Conservation (phyloP, 306 rosid species). For the Alnus rubra region DNA sequence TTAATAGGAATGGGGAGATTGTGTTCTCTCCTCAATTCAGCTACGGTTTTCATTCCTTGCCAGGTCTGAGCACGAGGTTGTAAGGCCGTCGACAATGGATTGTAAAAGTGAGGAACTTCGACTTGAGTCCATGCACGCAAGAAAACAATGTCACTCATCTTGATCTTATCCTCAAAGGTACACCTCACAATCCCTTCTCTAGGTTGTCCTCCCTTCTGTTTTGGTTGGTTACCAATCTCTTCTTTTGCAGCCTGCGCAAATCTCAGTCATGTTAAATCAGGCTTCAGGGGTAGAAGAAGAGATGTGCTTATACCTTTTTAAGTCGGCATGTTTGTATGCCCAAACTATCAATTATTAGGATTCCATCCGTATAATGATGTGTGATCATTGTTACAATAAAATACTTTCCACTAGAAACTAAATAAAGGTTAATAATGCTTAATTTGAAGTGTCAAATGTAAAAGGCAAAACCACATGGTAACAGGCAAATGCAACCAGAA, state of each 20-base stretch:
- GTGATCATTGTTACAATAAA: not conserved
- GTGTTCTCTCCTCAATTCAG: slow-evolving; percentile 81
- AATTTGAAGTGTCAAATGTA: not conserved
- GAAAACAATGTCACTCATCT: slow-evolving; percentile 95
- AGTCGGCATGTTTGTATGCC: not conserved
- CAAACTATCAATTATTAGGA: not conserved
- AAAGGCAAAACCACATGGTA: not conserved
- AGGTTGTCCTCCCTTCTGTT: slow-evolving; percentile 65
- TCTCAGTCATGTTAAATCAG: slow-evolving; percentile 1
- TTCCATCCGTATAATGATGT: not conserved
- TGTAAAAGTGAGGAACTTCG: slow-evolving; percentile 74
- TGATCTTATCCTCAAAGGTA: slow-evolving; percentile 93
- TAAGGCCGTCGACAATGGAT: slow-evolving; percentile 82
- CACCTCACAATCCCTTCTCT: slow-evolving; percentile 96
- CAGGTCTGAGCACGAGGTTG: slow-evolving; percentile 81
- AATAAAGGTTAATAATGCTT: not conserved
- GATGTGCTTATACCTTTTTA: not conserved
- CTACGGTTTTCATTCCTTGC: slow-evolving; percentile 91
- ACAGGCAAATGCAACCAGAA: slow-evolving; percentile 14
- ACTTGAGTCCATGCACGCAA: slow-evolving; percentile 91
- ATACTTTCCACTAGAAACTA: not conserved
- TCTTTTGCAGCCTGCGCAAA: slow-evolving; percentile 83
- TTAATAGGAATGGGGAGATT: slow-evolving; percentile 72
- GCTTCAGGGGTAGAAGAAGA: not conserved
- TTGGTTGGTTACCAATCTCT: slow-evolving; percentile 78